Evolutionary conservation across 768 basidiomycete species (phyloP).

Genomic region (Rhodotorula diobovata): DNA sequence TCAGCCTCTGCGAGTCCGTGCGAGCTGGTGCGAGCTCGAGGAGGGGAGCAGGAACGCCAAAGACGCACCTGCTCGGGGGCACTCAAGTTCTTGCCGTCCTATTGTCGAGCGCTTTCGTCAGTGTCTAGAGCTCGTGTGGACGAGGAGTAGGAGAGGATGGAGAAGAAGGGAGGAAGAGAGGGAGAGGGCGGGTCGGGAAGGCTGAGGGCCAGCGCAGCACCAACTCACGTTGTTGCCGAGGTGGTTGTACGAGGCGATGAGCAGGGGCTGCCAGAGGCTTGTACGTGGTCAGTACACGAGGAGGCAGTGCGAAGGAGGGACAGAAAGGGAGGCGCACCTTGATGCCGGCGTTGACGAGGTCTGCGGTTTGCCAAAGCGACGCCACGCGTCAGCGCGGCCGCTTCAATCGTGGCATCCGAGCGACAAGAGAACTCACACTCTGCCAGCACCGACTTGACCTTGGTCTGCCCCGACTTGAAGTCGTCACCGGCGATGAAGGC

Average conservation of each 20-base stretch:
- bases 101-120: too few relatives aligned
- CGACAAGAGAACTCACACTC: slow-evolving; percentile 55
- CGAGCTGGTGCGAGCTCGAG: too few relatives aligned
- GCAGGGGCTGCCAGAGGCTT: slow-evolving; percentile 72
- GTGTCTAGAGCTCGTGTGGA: too few relatives aligned
- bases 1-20: too few relatives aligned
- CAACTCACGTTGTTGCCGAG: slow-evolving; percentile 93
- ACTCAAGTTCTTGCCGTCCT: not conserved
- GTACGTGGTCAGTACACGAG: not conserved
- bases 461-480: slow-evolving; percentile 88
- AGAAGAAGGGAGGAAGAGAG: too few relatives aligned
- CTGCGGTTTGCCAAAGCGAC: too few relatives aligned
- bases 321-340: slow-evolving; percentile 50
- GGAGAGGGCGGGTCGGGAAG: slow-evolving; percentile 54
- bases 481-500: slow-evolving; percentile 98
- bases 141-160: too few relatives aligned
- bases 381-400: too few relatives aligned
- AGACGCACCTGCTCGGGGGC: slow-evolving; percentile 73
- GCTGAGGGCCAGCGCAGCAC: slow-evolving; percentile 54
- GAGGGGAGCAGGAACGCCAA: too few relatives aligned
- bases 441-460: slow-evolving; percentile 91
- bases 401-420: too few relatives aligned
- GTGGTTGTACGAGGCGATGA: slow-evolving; percentile 97
- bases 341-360: slow-evolving; percentile 97
- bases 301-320: not conserved